phyloP scores from a whole-genome alignment of 139 green algal genomes.

The Chloropicon primus region DNA sequence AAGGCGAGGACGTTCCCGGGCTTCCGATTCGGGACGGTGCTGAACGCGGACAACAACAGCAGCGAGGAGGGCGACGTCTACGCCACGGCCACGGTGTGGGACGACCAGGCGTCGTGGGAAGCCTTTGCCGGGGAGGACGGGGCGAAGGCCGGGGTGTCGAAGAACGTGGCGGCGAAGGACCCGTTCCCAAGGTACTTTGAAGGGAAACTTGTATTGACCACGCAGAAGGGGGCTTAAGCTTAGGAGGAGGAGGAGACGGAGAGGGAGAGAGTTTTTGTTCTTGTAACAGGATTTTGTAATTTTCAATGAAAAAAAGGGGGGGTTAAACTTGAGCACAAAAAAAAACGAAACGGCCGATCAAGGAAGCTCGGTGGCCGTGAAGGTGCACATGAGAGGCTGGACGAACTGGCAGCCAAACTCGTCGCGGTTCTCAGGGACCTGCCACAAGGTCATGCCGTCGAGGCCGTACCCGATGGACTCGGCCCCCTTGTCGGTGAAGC shows the following conservation, averaged over 20 bases:
- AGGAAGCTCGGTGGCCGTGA: background rate
- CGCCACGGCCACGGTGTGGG: constrained; percentile 1
- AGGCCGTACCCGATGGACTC: background rate
- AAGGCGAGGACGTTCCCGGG: background rate
- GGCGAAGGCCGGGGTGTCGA: background rate
- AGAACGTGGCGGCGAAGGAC: background rate
- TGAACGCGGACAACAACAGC: background rate
- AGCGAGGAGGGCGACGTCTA: background rate
- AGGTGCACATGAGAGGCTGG: background rate
- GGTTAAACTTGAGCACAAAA: background rate
- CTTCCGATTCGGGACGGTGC: background rate
- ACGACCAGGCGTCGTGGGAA: background rate
- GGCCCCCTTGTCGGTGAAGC: background rate
- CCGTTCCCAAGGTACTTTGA: background rate
- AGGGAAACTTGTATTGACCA: background rate
- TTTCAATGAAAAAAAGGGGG: background rate
- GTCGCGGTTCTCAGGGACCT: background rate
- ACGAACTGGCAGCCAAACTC: background rate
- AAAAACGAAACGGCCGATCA: no score
- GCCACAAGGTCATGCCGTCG: background rate
- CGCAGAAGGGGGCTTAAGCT: background rate
- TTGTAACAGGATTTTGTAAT: no score
- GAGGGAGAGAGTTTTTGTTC: no score
- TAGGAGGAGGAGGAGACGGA: background rate
- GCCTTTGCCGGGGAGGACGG: no score